These are phyloP conservation scores for Inosperma sp. DNA, from an alignment of 768 basidiomycete species.

Conservation along the genomic window DNA sequence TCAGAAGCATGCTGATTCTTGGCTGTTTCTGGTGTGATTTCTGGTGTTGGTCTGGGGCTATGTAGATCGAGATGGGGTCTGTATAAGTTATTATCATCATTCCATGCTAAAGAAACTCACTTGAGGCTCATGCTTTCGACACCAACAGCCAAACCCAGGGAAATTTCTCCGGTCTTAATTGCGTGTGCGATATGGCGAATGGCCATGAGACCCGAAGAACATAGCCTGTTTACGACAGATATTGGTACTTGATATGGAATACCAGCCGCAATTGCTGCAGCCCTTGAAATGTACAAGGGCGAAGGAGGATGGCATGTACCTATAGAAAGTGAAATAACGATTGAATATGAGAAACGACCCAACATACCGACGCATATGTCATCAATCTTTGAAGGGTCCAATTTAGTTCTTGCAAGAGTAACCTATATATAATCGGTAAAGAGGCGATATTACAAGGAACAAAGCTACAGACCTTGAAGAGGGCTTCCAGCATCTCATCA, in stretches of 20 bases:
- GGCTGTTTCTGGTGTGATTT: conserved; percentile 54
- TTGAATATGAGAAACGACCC: background rate
- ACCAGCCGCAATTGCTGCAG: conserved; percentile 84
- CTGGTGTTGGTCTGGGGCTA: conserved; percentile 73
- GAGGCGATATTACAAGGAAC: background rate
- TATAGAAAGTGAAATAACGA: conserved; percentile 23
- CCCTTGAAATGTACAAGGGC: conserved; percentile 76
- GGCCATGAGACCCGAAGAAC: conserved; percentile 93
- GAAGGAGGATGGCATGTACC: conserved; percentile 83
- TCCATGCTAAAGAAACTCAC: conserved; percentile 32
- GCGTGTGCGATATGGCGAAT: conserved; percentile 85
- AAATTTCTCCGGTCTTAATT: conserved; percentile 77
- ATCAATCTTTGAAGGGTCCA: conserved; percentile 69
- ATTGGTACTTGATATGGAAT: conserved; percentile 86
- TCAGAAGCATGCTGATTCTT: conserved; percentile 63
- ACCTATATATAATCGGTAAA: conserved; percentile 40
- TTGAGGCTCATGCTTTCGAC: conserved; percentile 82
- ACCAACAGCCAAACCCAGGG: conserved; percentile 81
- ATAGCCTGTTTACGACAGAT: conserved; percentile 87
- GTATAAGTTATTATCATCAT: background rate
- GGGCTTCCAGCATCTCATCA: conserved; percentile 78
- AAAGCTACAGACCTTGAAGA: conserved; percentile 60
- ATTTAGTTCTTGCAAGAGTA: conserved; percentile 56
- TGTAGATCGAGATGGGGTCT: background rate
- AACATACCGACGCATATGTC: conserved; percentile 79